These are phyloP conservation scores for Phytophthora macrochlamydospora DNA, from an alignment of 352 stramenopile species.

Conservation along the genomic window DNA sequence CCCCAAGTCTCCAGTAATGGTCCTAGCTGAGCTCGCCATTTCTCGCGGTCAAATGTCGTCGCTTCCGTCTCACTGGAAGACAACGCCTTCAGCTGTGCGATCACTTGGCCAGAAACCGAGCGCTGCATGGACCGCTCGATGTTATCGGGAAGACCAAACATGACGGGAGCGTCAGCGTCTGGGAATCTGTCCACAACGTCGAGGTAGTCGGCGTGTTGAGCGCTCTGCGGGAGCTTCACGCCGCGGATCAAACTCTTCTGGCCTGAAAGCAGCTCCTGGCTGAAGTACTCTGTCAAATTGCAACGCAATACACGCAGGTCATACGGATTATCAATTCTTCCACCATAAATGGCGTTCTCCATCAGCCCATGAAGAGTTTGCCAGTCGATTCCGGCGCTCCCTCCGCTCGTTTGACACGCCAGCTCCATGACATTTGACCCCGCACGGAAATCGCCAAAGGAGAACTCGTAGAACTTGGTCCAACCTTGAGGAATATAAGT, in stretches of 20 bases:
- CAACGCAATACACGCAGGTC: constrained; percentile 91
- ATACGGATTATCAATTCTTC: constrained; percentile 93
- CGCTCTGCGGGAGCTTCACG: constrained; percentile 74
- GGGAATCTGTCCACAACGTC: constrained; percentile 77
- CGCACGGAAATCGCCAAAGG: constrained; percentile 93
- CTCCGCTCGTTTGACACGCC: constrained; percentile 44
- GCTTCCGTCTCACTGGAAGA: constrained; percentile 60
- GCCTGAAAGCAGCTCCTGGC: constrained; percentile 68
- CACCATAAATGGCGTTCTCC: constrained; percentile 96
- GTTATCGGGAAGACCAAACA: constrained; percentile 95
- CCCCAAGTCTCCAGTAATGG: constrained; percentile 92
- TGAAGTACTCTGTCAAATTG: constrained; percentile 91
- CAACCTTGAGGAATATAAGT: constrained; percentile 96
- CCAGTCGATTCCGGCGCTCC: constrained; percentile 80
- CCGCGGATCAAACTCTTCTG: constrained; percentile 64
- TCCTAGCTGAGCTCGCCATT: constrained; percentile 88
- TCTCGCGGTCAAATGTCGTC: constrained; percentile 91
- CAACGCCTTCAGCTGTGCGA: constrained; percentile 87
- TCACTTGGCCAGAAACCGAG: constrained; percentile 82
- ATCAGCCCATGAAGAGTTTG: constrained; percentile 93
- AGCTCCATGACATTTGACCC: constrained; percentile 91
- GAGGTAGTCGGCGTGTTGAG: constrained; percentile 68
- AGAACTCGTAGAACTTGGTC: constrained; percentile 98
- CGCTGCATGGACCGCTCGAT: constrained; percentile 95
- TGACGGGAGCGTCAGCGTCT: constrained; percentile 70